Base-by-base conservation (phyloP, 345 rosid species). In the Boechera divaricarpa region DNA sequence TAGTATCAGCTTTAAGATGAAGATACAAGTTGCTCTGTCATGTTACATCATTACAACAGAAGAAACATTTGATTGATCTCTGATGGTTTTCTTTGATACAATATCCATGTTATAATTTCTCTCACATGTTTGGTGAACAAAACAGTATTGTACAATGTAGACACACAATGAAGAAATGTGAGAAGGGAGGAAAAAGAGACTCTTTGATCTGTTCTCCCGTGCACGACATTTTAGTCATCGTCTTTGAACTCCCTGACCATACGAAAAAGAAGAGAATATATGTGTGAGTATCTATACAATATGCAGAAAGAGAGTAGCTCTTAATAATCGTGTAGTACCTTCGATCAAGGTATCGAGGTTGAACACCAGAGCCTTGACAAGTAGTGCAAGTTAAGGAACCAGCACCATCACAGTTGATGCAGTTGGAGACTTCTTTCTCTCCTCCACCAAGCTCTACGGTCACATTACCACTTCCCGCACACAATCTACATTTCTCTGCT, bases 271-370 rank as follows among this genome's bases (percentile, higher is more conserved):
- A 74, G 1, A 32, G 15, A 42, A 63, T 2, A 73, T 5, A 4
- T 5, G 5, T 31, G 65, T 67, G 4, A 72, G 48, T 66, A 42
- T 26, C 31, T 59, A 21, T 11, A 54, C 51, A 62, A 32, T 56
- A 36, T 10, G 35, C 16, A 21, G 10, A 26, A 15, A 44, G 36
- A 35, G 10, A 7, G 1, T 44, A 32, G 36, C 51, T 44, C 4
- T 57, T n/a, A 21, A 4, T 3, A 5, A 35, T 69, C 7, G 15
- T 77, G 36, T 79, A 90, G 10, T 82, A 90, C 96, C 99, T 92
- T 87, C 98, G 94, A 77, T 95, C 99, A 56, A 95, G 98, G 85
- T 91, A 95, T 24, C 99, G 90, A 59, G 98, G 99, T 81, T 95
- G 99, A 85, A 92, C 88, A 63, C 97, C 97, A 11, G 84, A 77